Evolutionary conservation across 176 grass and related monocot species (phyloP).

Genomic region (Thalia dealbata): DNA sequence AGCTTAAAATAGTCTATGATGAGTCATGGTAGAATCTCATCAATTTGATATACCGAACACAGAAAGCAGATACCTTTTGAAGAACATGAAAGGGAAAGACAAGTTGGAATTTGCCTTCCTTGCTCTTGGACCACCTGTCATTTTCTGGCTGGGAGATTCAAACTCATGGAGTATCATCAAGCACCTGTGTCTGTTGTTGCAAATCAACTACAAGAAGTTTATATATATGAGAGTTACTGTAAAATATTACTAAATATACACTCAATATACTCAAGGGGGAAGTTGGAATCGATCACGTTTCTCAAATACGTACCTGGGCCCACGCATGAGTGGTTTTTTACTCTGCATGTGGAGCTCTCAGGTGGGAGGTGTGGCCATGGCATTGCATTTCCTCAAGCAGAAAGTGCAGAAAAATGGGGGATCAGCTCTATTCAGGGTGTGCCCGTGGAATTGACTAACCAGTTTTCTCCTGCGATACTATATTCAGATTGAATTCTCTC

Average conservation of each 20-base stretch:
- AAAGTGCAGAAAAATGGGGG: background rate
- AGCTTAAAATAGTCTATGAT: background rate
- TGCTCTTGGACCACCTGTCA: background rate
- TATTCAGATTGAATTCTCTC: background rate
- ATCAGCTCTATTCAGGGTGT: background rate
- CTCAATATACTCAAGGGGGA: no score
- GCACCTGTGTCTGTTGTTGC: background rate
- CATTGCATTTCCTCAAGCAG: background rate
- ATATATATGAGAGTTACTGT: background rate
- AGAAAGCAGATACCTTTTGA: background rate
- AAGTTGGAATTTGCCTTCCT: background rate
- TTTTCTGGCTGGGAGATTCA: background rate
- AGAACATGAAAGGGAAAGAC: background rate
- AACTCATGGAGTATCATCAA: no score
- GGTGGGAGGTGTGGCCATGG: background rate
- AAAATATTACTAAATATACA: no score
- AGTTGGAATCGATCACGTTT: background rate
- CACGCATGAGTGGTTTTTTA: background rate
- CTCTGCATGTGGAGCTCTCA: background rate
- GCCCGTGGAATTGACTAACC: background rate
- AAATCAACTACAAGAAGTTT: background rate
- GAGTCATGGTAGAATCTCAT: background rate
- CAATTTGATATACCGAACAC: background rate
- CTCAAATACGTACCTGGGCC: background rate
- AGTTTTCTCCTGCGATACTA: background rate